phyloP scores from a whole-genome alignment of 768 basidiomycete genomes.

The Harrya chromipes region DNA sequence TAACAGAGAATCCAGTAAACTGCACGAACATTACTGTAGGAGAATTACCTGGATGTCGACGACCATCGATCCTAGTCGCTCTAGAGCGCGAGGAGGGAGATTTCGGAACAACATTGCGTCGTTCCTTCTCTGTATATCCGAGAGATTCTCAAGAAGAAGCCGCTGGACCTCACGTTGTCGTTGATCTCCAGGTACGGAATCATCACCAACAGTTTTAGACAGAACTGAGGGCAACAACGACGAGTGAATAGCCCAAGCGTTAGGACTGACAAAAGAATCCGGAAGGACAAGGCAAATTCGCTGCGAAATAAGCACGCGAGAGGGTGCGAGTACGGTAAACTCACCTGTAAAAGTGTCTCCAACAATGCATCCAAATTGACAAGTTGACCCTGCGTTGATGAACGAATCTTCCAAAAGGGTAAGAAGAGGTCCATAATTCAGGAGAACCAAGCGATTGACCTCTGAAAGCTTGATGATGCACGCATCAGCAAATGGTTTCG shows the following conservation, averaged over 20 bases:
- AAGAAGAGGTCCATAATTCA: neutral
- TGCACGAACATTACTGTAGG: neutral
- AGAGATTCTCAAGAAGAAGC: slow-evolving; percentile 54
- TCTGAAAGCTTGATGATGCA: slow-evolving; percentile 65
- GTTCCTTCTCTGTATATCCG: slow-evolving; percentile 73
- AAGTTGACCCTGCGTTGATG: slow-evolving; percentile 56
- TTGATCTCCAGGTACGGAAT: slow-evolving; percentile 14
- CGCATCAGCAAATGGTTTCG: slow-evolving; percentile 68
- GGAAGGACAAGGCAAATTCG: slow-evolving; percentile 67
- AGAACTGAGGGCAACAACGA: slow-evolving; percentile 39
- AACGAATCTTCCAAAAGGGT: slow-evolving; percentile 45
- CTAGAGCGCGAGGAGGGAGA: slow-evolving; percentile 58
- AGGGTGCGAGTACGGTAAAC: slow-evolving; percentile 6
- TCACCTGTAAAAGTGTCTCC: slow-evolving; percentile 59
- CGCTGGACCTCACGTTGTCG: slow-evolving; percentile 44
- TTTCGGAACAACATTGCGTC: slow-evolving; percentile 76
- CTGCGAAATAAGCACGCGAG: slow-evolving; percentile 34
- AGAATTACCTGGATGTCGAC: slow-evolving; percentile 45
- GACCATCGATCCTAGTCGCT: slow-evolving; percentile 59
- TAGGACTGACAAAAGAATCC: slow-evolving; percentile 72
- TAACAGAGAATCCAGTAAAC: neutral
- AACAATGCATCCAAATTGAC: slow-evolving; percentile 50
- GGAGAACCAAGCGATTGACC: slow-evolving; percentile 35
- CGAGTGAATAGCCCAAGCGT: slow-evolving; percentile 58
- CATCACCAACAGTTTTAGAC: slow-evolving; percentile 37